Percentiles rank a stretch among this genome's conserved stretches.
These are phyloP conservation scores for Geoglossum cookeanum DNA, from an alignment of 2,329 filamentous ascomycete genomes.

Conservation along the genomic window DNA sequence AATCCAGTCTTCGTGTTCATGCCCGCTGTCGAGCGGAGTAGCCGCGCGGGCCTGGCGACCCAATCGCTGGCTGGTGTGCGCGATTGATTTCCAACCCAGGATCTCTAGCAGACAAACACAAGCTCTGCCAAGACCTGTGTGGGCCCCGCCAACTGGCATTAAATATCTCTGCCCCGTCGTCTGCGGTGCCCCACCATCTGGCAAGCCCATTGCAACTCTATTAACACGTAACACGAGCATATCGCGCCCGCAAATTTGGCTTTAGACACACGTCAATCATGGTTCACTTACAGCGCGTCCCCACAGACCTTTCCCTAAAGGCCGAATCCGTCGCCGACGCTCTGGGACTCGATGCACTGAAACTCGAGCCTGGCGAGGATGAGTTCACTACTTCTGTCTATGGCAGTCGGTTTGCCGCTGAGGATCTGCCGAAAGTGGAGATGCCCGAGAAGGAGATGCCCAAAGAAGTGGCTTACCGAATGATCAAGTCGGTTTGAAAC, in stretches of 20 bases:
- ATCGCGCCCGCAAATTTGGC: background rate
- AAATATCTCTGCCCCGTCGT: too few relatives aligned
- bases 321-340: background rate
- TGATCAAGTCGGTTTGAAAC: slow-evolving; percentile 47
- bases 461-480: slow-evolving; percentile 75
- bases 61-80: too few relatives aligned
- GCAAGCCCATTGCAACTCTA: too few relatives aligned
- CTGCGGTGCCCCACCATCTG: too few relatives aligned
- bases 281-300: background rate
- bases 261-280: background rate
- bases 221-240: background rate
- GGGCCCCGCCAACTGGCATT: too few relatives aligned
- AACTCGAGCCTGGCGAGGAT: slow-evolving; percentile 13
- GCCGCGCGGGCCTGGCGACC: too few relatives aligned
- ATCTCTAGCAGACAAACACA: too few relatives aligned
- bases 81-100: too few relatives aligned
- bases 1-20: too few relatives aligned
- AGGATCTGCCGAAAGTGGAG: slow-evolving; percentile 62
- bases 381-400: slow-evolving; percentile 66
- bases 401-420: slow-evolving; percentile 62
- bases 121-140: too few relatives aligned
- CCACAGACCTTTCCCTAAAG: background rate
- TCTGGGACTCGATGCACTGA: background rate
- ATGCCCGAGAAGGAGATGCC: slow-evolving; percentile 90
- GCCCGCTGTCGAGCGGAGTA: too few relatives aligned